phyloP scores from a whole-genome alignment of 2,329 filamentous ascomycete genomes.

The Neocatenulostroma microsporum region DNA sequence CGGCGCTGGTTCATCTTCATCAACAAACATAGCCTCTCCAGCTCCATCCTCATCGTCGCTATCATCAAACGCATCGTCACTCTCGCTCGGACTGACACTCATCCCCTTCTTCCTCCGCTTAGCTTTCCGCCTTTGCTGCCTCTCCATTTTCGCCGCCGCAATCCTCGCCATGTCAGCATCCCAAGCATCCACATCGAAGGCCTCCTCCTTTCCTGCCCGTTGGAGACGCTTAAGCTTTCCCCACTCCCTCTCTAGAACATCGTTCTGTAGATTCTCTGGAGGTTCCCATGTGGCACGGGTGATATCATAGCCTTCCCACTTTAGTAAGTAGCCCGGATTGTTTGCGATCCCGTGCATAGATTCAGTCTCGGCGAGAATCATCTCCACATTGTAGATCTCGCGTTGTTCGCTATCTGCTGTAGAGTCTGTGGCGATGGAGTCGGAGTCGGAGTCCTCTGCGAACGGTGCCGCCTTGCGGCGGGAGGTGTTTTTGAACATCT shows the following conservation, averaged over 20 bases:
- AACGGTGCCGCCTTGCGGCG: too few relatives aligned
- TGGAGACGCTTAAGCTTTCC: slow-evolving; percentile 13
- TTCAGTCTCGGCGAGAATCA: slow-evolving; percentile 20
- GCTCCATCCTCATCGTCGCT: slow-evolving; percentile 9
- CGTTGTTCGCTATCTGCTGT: slow-evolving; percentile 18
- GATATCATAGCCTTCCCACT: slow-evolving; percentile 27
- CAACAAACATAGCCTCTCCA: too few relatives aligned
- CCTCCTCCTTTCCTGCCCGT: slow-evolving; percentile 9
- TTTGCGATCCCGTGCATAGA: slow-evolving; percentile 5
- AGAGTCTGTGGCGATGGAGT: slow-evolving; percentile 23
- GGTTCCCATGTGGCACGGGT: slow-evolving; percentile 26
- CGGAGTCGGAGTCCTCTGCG: slow-evolving; percentile 20
- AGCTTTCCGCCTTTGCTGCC: slow-evolving; percentile 14
- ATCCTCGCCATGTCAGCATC: slow-evolving; percentile 9
- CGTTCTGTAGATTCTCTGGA: slow-evolving; percentile 11
- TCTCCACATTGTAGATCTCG: slow-evolving; percentile 23
- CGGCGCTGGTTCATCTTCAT: slow-evolving; percentile 11
- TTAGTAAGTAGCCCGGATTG: slow-evolving; percentile 20
- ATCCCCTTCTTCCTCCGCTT: slow-evolving; percentile 20
- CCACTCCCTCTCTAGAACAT: slow-evolving; percentile 18
- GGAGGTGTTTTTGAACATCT: slow-evolving; percentile 1
- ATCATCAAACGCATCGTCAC: slow-evolving; percentile 9
- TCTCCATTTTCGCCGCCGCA: slow-evolving; percentile 9
- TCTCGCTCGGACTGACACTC: slow-evolving; percentile 5
- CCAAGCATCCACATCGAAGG: slow-evolving; percentile 20